Evolutionary conservation across 2,329 filamentous ascomycete species (phyloP).

Genomic region (Beauveria medogensis): DNA sequence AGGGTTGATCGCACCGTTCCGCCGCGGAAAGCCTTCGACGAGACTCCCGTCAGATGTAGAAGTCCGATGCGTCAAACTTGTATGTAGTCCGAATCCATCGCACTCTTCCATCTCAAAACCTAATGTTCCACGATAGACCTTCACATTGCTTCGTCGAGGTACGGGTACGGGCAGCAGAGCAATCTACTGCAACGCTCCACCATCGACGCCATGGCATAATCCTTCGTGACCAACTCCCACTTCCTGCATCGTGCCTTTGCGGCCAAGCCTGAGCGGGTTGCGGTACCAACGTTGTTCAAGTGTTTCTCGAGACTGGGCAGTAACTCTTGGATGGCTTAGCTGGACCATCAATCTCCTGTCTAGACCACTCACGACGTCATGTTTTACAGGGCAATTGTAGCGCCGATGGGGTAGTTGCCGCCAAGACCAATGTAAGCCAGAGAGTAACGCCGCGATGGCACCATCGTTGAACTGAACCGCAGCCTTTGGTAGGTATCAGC

Average conservation of each 20-base stretch:
- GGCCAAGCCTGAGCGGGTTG: not conserved
- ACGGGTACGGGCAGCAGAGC: not conserved
- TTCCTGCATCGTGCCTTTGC: slow-evolving; percentile 9
- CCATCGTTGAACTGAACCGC: slow-evolving; percentile 6
- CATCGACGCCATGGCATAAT: not conserved
- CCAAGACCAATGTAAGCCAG: slow-evolving; percentile 28
- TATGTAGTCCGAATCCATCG: too few species aligned
- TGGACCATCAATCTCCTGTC: slow-evolving; percentile 9
- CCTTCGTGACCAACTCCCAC: slow-evolving; percentile 8
- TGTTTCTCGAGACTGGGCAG: not conserved
- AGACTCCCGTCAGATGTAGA: too few species aligned
- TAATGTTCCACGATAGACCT: too few species aligned
- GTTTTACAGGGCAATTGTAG: slow-evolving; percentile 38
- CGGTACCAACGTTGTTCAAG: not conserved
- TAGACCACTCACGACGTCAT: slow-evolving; percentile 1
- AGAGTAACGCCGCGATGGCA: slow-evolving; percentile 8
- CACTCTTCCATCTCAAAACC: too few species aligned
- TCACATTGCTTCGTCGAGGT: too few species aligned
- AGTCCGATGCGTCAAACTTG: too few species aligned
- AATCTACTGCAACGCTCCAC: not conserved
- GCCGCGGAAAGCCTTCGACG: too few species aligned
- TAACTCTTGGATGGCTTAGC: slow-evolving; percentile 10
- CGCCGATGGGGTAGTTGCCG: slow-evolving; percentile 41
- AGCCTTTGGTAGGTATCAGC: not conserved
- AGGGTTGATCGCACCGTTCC: too few species aligned